Percentiles rank a stretch among this genome's conserved stretches.
phyloP scores from a whole-genome alignment of 805 yeast species.

The Yamadazyma takamatsuzukensis region DNA sequence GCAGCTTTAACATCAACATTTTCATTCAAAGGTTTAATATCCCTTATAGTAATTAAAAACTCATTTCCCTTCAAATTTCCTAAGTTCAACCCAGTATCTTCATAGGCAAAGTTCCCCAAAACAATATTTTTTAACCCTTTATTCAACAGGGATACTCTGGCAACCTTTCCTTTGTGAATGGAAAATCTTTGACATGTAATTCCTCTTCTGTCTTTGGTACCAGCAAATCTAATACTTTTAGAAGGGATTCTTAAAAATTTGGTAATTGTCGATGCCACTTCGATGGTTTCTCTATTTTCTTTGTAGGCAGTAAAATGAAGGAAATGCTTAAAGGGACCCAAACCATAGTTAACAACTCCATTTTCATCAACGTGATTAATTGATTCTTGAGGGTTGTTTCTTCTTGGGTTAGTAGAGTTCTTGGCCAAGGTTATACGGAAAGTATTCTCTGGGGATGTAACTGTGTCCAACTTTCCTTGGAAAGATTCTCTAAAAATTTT shows the following conservation, averaged over 20 bases:
- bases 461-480: conserved; percentile 70
- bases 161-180: conserved; percentile 64
- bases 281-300: conserved; percentile 97
- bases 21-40: conserved; percentile 44
- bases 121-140: conserved; percentile 71
- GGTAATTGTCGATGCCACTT: conserved; percentile 73
- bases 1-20: conserved; percentile 35
- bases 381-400: conserved; percentile 38
- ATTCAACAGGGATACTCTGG: conserved; percentile 73
- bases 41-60: conserved; percentile 79
- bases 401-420: conserved; percentile 25
- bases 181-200: conserved; percentile 85
- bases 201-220: conserved; percentile 96
- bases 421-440: conserved; percentile 60
- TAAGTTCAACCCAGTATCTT: conserved; percentile 56
- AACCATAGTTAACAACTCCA: conserved; percentile 62
- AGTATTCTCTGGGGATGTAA: conserved; percentile 65
- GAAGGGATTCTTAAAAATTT: conserved; percentile 74
- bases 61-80: conserved; percentile 91
- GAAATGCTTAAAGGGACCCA: conserved; percentile 67
- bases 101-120: conserved; percentile 75
- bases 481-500: conserved; percentile 71
- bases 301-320: conserved; percentile 81
- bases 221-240: conserved; percentile 74
- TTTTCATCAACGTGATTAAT: conserved; percentile 41